Percentiles rank a stretch among this genome's conserved stretches.
Conservation (phyloP, 169 alveolate species). For the Theileria luwenshuni region DNA sequence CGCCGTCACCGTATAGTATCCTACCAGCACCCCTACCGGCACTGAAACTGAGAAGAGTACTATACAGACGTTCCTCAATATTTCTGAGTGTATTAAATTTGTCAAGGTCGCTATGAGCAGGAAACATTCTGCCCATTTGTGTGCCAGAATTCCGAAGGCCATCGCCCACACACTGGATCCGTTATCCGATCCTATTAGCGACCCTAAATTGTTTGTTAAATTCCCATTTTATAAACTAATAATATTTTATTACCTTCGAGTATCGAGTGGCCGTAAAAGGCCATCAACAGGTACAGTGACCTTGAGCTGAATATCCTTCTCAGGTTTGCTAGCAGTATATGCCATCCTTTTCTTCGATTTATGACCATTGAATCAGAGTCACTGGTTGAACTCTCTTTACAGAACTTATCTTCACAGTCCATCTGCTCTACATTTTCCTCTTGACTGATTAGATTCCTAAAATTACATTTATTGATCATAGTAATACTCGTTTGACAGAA, state of each 20-base stretch:
- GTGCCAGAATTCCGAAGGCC: slow-evolving; percentile 70
- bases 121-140: slow-evolving; percentile 71
- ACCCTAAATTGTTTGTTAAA: slow-evolving; percentile 27
- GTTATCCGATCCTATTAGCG: slow-evolving; percentile 44
- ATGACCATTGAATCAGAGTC: no score
- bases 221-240: background rate
- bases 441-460: background rate
- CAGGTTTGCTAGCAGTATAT: slow-evolving; percentile 16
- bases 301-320: slow-evolving; percentile 54
- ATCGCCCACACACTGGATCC: slow-evolving; percentile 62
- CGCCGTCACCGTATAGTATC: slow-evolving; percentile 12
- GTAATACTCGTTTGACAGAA: background rate
- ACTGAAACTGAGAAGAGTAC: slow-evolving; percentile 53
- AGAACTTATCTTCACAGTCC: no score
- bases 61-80: slow-evolving; percentile 21
- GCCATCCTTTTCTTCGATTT: no score
- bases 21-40: slow-evolving; percentile 61
- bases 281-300: slow-evolving; percentile 48
- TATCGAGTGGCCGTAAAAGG: slow-evolving; percentile 63
- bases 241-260: slow-evolving; percentile 44
- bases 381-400: no score
- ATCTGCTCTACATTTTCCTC: background rate
- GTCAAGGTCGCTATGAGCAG: slow-evolving; percentile 45
- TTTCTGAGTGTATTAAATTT: slow-evolving; percentile 26
- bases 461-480: background rate